A percentile compares a stretch with the other conserved stretches of the same genome.
Evolutionary conservation across 805 yeast species (phyloP).

Genomic region (Candida golubevii): DNA sequence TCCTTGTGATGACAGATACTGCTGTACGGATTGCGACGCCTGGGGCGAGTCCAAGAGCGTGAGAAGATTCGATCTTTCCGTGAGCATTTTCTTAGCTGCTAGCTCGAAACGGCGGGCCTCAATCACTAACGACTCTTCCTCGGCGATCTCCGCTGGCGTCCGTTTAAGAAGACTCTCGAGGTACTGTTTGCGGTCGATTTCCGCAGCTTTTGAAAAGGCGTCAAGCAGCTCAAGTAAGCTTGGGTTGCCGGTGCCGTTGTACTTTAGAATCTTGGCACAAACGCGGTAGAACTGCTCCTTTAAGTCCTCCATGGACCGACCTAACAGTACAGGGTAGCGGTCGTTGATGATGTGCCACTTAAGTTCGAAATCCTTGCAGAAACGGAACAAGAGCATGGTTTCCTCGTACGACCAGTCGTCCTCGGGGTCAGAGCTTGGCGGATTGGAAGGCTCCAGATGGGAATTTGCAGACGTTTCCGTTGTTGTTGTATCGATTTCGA

Average conservation of each 20-base stretch:
- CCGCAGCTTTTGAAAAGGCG: conserved; percentile 64
- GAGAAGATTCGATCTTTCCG: conserved; percentile 75
- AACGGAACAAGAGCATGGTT: conserved; percentile 70
- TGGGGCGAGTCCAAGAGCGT: conserved; percentile 86
- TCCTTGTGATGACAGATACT: conserved; percentile 82
- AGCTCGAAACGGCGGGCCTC: conserved; percentile 91
- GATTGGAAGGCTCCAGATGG: background rate
- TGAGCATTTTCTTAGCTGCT: conserved; percentile 82
- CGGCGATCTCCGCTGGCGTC: conserved; percentile 95
- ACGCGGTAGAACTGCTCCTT: conserved; percentile 77
- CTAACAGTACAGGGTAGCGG: conserved; percentile 37
- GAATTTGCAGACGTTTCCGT: background rate
- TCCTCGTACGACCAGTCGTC: conserved; percentile 70
- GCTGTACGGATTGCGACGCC: conserved; percentile 65
- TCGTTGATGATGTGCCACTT: conserved; percentile 68
- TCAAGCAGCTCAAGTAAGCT: conserved; percentile 56
- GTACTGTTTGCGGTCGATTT: conserved; percentile 75
- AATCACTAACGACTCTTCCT: conserved; percentile 89
- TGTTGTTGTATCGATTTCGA: background rate
- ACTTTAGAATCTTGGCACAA: conserved; percentile 44
- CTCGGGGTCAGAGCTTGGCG: conserved; percentile 17
- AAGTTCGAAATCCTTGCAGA: conserved; percentile 58
- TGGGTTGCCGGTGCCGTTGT: conserved; percentile 40
- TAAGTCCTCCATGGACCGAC: conserved; percentile 67
- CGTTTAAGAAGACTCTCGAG: conserved; percentile 71